Evolutionary conservation across 163 green algal species (phyloP), one percentile per base, ranked within the genome.

Genomic region (Scenedesmus sp.): DNA sequence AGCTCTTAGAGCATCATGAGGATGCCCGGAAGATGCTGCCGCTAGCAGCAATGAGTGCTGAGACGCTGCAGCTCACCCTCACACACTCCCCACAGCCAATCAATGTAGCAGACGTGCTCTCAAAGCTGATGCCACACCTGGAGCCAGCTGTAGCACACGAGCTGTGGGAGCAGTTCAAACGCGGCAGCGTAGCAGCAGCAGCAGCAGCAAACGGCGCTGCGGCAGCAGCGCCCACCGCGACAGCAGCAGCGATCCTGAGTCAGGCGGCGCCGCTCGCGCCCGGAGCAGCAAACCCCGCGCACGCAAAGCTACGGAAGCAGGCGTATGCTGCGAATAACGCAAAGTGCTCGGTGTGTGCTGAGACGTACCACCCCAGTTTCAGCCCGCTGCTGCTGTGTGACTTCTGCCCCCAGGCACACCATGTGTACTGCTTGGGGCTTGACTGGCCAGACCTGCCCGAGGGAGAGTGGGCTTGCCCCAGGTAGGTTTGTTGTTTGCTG

Each of bases 301-400:
- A 89, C 76, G 90, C 90, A 4, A 74, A 86, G 67, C 67, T 89
- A 56, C 79, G 79, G 56, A 56, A 55, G 64, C n/a, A 79, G 64
- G 23, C 52, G 18, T 92, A 84, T 82, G 73, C 64, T 15, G 55
- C 67, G 1, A 92, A 92, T 56, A 76, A 54, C 15, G 55, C 54
- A 56, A 67, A 20, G 55, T 92, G 90, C 46, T 83, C 55, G 12
- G 23, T 52, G 18, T 92, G 90, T 57, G 23, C 56, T 8, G 87
- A 94, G 90, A 92, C 91, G 81, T 94, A 96, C 86, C 95, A 97
- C 77, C 86, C 92, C 2, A 90, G 95, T 7, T 91, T 92, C 77
- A 96, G 92, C 6, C 96, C 96, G 16, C 93, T 98, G 82, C 91
- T 96, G 70, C 94, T 98, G 79, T 98, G 97, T 92, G 96, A 98